Evolutionary conservation across 75 land plant species (phyloP), one percentile per base, ranked within the genome.

Genomic region (Larix kaempferi): DNA sequence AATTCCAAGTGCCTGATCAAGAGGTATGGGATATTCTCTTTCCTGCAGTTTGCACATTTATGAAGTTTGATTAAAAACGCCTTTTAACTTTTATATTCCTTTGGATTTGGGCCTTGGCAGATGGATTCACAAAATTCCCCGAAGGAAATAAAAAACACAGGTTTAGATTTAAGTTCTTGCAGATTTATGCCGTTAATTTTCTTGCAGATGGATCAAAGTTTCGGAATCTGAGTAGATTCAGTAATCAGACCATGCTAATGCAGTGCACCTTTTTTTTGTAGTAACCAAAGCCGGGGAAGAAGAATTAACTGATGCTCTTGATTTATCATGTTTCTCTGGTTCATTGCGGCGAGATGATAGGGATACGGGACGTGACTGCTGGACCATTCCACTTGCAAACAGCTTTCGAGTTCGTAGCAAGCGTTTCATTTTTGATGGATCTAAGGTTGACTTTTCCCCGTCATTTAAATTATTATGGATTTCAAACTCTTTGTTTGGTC

Each of bases 401-500:
- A 92, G 84, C 59, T 95, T 95, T 76, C 84, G 87, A 82, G 98
- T 95, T 35, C 91, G 98, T 54, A 88, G 98, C 90, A 91, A 88
- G 82, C 55, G 73, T 56, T 95, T 93, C 71, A 63, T 74, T 62
- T 82, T 73, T 82, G 91, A 95, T 83, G 86, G 88, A 69, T 79
- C 89, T 35, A 95, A 95, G 89, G 98, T 90, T 77, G 39, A 10
- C 29, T 55, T 80, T 67, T 59, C 26, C 52, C 74, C 60, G 26
- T 49, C 56, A 17, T 27, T n/a, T 64, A 15, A 19, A 41, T 22
- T 19, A 5, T 33, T 23, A 62, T 37, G 25, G 19, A 29, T 76
- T 74, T 37, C 16, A 35, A 29, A 58, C 37, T 57, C n/a, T 41
- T 23, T 22, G 19, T 61, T 57, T 59, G n/a, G 35, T 27, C 22